phyloP scores from a whole-genome alignment of 352 stramenopile species.

The Globisporangium okanoganense region DNA sequence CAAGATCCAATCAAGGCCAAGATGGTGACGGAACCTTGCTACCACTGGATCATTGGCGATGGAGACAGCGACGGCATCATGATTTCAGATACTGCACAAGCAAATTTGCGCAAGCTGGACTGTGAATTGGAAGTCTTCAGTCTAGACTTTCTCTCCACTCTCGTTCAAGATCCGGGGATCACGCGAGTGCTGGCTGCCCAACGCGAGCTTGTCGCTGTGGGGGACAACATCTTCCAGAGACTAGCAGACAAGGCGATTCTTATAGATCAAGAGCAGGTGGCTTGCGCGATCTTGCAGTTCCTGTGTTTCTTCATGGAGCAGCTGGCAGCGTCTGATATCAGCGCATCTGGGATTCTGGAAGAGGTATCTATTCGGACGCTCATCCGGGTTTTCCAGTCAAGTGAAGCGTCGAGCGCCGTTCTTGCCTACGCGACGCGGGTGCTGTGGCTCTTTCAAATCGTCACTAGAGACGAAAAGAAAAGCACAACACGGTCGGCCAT shows the following conservation, averaged over 20 bases:
- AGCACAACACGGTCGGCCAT: not conserved
- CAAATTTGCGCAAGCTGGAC: not conserved
- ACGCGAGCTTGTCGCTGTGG: not conserved
- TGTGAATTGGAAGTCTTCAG: not conserved
- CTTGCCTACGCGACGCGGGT: conserved; percentile 1
- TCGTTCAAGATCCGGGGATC: conserved; percentile 3
- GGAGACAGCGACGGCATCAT: not conserved
- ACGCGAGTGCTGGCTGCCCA: not conserved
- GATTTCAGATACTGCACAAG: not conserved
- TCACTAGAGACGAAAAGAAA: not conserved
- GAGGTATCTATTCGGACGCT: not conserved
- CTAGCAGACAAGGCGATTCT: not conserved
- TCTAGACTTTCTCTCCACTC: conserved; percentile 4
- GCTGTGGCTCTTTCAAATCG: conserved; percentile 8
- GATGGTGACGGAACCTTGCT: not conserved
- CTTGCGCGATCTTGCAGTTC: not conserved
- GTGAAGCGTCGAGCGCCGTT: not conserved
- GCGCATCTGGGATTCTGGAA: not conserved
- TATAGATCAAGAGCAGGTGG: not conserved
- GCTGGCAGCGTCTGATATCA: not conserved
- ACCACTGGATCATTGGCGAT: conserved; percentile 8
- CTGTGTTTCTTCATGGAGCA: conserved; percentile 15
- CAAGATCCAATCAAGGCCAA: not conserved
- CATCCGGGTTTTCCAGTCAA: not conserved
- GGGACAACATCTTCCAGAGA: not conserved